A percentile compares a stretch with the other conserved stretches of the same genome.
phyloP scores from a whole-genome alignment of 352 stramenopile genomes.

The Pythium pyrilobum region DNA sequence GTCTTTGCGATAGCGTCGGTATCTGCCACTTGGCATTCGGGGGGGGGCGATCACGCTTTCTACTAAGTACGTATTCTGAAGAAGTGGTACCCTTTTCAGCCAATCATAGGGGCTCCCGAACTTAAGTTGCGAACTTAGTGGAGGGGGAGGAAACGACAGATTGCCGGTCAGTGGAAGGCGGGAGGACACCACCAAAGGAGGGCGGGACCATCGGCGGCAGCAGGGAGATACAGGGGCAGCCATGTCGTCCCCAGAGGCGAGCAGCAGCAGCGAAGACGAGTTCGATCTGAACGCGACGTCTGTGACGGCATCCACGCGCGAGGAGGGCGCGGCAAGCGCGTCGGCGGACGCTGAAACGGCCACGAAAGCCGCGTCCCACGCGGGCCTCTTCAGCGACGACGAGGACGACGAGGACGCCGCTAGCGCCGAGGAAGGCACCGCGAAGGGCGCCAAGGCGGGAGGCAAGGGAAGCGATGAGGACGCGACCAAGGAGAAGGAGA shows the following conservation, averaged over 20 bases:
- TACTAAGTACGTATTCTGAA: slow-evolving; percentile 3
- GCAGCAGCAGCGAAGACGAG: slow-evolving; percentile 73
- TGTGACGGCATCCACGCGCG: slow-evolving; percentile 14
- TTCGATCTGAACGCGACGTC: slow-evolving; percentile 51
- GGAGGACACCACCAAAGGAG: background rate
- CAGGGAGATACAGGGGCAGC: background rate
- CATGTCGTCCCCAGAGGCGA: slow-evolving; percentile 58
- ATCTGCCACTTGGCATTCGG: slow-evolving; percentile 12
- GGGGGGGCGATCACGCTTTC: background rate
- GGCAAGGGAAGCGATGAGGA: slow-evolving; percentile 21
- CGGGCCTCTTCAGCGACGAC: slow-evolving; percentile 71
- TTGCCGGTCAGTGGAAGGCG: background rate
- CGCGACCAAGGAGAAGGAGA: slow-evolving; percentile 51
- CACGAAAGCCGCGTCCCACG: slow-evolving; percentile 23
- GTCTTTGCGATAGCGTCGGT: background rate
- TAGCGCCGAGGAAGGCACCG: slow-evolving; percentile 12
- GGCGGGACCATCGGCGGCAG: background rate
- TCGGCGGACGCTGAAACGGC: slow-evolving; percentile 4
- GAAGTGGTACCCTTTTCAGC: too few species aligned
- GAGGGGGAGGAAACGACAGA: slow-evolving; percentile 10
- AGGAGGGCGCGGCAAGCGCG: background rate
- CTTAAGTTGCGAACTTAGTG: slow-evolving; percentile 4
- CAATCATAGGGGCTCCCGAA: too few species aligned
- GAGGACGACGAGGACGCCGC: slow-evolving; percentile 43
- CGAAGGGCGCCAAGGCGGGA: slow-evolving; percentile 14